phyloP scores from a whole-genome alignment of 306 rosid genomes.

The Pyrus pyrifolia region DNA sequence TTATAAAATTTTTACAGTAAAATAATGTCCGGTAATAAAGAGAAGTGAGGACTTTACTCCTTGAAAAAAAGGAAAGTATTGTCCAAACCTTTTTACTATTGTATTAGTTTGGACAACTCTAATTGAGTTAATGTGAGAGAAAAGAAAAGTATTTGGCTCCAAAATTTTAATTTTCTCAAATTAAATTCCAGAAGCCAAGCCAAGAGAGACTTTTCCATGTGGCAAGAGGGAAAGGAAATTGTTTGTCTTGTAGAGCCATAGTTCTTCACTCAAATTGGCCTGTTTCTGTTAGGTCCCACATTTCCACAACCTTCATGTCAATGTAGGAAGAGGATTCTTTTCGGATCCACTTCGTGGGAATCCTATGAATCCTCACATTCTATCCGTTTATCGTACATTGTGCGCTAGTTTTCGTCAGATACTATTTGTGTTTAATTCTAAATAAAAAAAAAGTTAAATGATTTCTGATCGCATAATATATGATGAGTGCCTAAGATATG shows the following conservation, averaged over 20 bases:
- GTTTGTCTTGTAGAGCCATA: not conserved
- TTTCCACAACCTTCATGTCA: too few species aligned
- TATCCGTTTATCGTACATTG: fast-evolving
- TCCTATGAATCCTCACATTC: too few species aligned
- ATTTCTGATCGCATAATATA: too few species aligned
- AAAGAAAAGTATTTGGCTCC: not conserved
- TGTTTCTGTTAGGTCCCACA: too few species aligned
- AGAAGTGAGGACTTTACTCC: too few species aligned
- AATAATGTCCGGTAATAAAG: too few species aligned
- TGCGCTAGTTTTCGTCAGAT: fast-evolving
- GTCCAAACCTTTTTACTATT: not conserved
- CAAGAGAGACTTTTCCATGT: not conserved
- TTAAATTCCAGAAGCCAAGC: not conserved
- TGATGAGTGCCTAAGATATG: too few species aligned
- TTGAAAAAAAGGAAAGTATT: not conserved
- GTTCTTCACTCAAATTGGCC: not conserved
- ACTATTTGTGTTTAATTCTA: too few species aligned
- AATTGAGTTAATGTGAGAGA: not conserved
- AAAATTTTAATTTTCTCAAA: not conserved
- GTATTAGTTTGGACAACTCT: not conserved
- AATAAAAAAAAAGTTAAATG: too few species aligned
- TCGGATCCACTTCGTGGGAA: too few species aligned
- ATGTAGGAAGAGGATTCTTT: too few species aligned
- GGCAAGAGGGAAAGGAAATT: not conserved
- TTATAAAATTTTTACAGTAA: too few species aligned